Conservation (phyloP, 768 basidiomycete species). For the Boletus subparvulus region DNA sequence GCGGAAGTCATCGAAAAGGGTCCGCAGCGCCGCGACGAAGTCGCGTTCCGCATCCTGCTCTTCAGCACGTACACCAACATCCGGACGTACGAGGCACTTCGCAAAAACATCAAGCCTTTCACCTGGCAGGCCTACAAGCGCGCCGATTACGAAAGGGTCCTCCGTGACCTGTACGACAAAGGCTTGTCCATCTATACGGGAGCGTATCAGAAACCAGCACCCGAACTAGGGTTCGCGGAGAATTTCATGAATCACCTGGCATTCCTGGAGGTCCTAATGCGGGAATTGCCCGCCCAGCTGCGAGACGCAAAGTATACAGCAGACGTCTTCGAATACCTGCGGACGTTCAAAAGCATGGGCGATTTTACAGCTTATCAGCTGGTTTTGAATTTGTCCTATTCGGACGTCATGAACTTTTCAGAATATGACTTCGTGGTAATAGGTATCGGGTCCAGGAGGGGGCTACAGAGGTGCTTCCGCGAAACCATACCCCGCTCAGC, state of each 20-base stretch:
- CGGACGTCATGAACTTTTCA: conserved; percentile 56
- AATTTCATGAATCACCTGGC: conserved; percentile 62
- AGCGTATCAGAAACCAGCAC: conserved; percentile 72
- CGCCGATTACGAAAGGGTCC: conserved; percentile 50
- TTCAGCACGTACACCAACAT: conserved; percentile 73
- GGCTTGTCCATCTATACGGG: conserved; percentile 59
- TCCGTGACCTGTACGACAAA: conserved; percentile 39
- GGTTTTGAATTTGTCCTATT: conserved; percentile 58
- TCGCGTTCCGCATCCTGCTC: conserved; percentile 68
- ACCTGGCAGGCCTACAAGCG: conserved; percentile 62
- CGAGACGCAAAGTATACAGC: conserved; percentile 51
- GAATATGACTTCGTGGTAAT: conserved; percentile 68
- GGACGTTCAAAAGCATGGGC: conserved; percentile 69
- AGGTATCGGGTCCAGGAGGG: conserved; percentile 65
- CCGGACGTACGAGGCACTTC: conserved; percentile 68
- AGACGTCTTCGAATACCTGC: conserved; percentile 61
- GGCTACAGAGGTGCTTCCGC: conserved; percentile 69
- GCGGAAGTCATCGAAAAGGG: conserved; percentile 69
- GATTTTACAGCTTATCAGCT: conserved; percentile 73
- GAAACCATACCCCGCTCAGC: conserved; percentile 38
- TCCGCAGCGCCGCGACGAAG: conserved; percentile 54
- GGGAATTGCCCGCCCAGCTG: conserved; percentile 51
- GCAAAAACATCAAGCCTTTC: conserved; percentile 50
- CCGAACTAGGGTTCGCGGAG: conserved; percentile 47
- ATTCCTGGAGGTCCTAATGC: conserved; percentile 61